Evolutionary conservation across 192 early-diverging fungal species (phyloP).

Genomic region (Umbelopsis sp.): DNA sequence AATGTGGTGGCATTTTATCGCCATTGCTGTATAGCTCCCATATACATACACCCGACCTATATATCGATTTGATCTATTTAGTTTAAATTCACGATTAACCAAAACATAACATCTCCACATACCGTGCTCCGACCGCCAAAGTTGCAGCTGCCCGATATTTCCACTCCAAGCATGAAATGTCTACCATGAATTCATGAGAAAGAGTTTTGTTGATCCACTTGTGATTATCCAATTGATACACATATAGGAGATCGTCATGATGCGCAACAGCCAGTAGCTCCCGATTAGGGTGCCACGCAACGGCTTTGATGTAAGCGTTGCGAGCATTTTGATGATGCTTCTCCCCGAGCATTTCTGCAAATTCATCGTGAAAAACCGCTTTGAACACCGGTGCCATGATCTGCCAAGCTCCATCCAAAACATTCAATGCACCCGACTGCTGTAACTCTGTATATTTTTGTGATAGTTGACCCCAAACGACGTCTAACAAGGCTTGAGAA

Average conservation of each 20-base stretch:
- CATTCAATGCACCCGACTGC: neutral
- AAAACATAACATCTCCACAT: neutral
- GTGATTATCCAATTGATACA: conserved; percentile 68
- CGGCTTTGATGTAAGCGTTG: conserved; percentile 44
- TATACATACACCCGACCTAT: conserved; percentile 53
- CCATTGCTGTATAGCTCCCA: conserved; percentile 39
- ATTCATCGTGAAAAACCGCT: conserved; percentile 10
- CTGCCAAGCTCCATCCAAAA: conserved; percentile 10
- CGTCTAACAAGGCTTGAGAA: neutral
- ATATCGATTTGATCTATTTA: neutral
- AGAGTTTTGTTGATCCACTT: conserved; percentile 48
- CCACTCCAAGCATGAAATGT: conserved; percentile 58
- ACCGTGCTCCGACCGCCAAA: conserved; percentile 55
- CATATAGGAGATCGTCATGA: conserved; percentile 62
- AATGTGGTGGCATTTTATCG: conserved; percentile 3
- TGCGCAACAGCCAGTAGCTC: conserved; percentile 72
- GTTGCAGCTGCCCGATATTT: conserved; percentile 36
- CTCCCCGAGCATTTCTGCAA: conserved; percentile 16
- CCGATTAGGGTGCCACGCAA: conserved; percentile 79
- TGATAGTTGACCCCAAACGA: conserved; percentile 1
- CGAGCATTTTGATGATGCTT: conserved; percentile 11
- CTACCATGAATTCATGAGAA: conserved; percentile 41
- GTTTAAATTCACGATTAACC: neutral
- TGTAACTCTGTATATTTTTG: conserved; percentile 2
- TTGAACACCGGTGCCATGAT: conserved; percentile 8